A percentile compares a stretch with the other conserved stretches of the same genome.
Evolutionary conservation across 2,329 filamentous ascomycete species (phyloP).

Genomic region (Aureobasidium sp.): DNA sequence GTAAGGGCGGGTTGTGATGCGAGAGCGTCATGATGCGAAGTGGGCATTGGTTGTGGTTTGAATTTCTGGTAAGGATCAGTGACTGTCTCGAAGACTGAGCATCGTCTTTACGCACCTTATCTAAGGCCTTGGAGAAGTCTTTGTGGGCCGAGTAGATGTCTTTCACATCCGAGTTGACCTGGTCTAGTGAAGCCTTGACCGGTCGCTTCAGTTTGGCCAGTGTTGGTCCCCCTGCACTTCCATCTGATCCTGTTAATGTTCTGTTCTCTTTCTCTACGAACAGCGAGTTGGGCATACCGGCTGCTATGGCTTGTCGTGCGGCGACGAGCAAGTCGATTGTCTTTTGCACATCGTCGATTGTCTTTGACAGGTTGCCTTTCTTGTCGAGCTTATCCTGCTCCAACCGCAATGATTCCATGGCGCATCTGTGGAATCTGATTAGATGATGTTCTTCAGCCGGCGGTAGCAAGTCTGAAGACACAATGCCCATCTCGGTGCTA

Average conservation of each 20-base stretch:
- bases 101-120: constrained; percentile 57
- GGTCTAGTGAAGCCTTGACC: constrained; percentile 70
- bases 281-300: constrained; percentile 42
- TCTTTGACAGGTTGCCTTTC: constrained; percentile 59
- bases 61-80: constrained; percentile 44
- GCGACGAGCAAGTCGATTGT: constrained; percentile 69
- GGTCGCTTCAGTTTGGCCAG: constrained; percentile 82
- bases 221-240: constrained; percentile 45
- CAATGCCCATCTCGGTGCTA: neutral
- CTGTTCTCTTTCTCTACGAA: neutral
- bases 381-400: constrained; percentile 66
- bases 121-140: constrained; percentile 75
- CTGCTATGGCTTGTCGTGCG: constrained; percentile 64
- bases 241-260: neutral
- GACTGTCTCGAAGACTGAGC: neutral
- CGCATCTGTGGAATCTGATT: neutral
- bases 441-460: neutral
- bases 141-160: constrained; percentile 75
- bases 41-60: constrained; percentile 60
- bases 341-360: constrained; percentile 71
- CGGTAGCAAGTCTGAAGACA: neutral
- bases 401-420: constrained; percentile 59
- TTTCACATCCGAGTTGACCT: constrained; percentile 71
- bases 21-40: constrained; percentile 73
- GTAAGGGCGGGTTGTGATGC: constrained; percentile 67